Percentiles rank a stretch among this genome's conserved stretches.
These are phyloP conservation scores for Tolypocladium cylindrosporum DNA, from an alignment of 2,329 filamentous ascomycete species.

Conservation along the genomic window DNA sequence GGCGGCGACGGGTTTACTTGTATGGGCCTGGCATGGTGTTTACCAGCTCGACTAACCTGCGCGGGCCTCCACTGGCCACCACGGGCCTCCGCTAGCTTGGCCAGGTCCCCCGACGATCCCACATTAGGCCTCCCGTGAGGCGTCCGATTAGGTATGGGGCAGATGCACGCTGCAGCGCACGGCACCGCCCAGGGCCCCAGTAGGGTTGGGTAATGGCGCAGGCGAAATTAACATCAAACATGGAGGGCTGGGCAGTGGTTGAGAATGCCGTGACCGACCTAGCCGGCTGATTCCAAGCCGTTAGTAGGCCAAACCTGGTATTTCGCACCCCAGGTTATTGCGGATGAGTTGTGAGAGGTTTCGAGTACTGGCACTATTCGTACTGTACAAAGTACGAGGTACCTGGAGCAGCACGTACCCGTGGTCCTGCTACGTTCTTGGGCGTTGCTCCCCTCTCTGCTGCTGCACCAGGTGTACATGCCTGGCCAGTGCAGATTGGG, in stretches of 20 bases:
- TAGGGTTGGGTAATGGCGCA: not conserved
- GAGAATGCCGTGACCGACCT: not conserved
- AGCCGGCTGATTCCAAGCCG: not conserved
- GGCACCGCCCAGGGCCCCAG: not conserved
- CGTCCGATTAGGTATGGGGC: not conserved
- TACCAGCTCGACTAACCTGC: not conserved
- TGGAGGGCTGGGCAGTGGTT: not conserved
- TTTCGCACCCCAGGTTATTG: too few species aligned
- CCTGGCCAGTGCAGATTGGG: not conserved
- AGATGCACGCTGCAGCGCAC: not conserved
- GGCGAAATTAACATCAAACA: constrained; percentile 6
- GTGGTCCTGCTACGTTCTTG: too few species aligned
- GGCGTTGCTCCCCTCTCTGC: too few species aligned
- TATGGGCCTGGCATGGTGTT: not conserved
- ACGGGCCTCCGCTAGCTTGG: not conserved
- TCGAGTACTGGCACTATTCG: too few species aligned
- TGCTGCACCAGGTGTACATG: not conserved
- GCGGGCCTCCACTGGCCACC: not conserved
- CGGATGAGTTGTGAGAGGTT: too few species aligned
- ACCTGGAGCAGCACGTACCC: too few species aligned
- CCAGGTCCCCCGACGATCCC: constrained; percentile 3
- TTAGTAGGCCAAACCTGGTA: too few species aligned
- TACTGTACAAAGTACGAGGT: too few species aligned
- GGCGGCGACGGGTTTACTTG: not conserved
- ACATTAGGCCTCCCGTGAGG: constrained; percentile 3